Percentiles rank a stretch among this genome's conserved stretches.
phyloP scores from a whole-genome alignment of 2,329 filamentous ascomycete genomes.

The Xylariaceae sp. region DNA sequence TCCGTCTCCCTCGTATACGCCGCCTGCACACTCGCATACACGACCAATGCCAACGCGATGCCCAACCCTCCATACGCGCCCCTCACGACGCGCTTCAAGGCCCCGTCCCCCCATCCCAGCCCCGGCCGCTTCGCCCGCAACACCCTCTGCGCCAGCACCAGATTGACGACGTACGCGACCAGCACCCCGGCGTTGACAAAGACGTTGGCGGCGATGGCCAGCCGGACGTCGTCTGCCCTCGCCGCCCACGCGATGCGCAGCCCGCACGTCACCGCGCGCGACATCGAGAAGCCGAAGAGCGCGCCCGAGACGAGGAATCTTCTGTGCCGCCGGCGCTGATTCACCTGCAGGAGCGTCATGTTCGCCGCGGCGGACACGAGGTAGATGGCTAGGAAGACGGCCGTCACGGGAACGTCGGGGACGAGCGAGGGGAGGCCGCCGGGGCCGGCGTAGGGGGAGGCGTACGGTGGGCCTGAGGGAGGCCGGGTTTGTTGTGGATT shows the following conservation, averaged over 20 bases:
- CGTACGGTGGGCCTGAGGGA: constrained; percentile 35
- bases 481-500: constrained; percentile 15
- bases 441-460: constrained; percentile 41
- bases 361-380: constrained; percentile 47
- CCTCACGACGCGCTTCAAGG: constrained; percentile 17
- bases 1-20: constrained; percentile 26
- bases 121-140: constrained; percentile 36
- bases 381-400: constrained; percentile 58
- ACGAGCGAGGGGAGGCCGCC: constrained; percentile 52
- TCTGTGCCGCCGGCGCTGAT: constrained; percentile 32
- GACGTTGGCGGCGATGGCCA: constrained; percentile 34
- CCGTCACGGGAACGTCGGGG: constrained; percentile 60
- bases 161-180: constrained; percentile 34
- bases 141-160: constrained; percentile 37
- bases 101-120: constrained; percentile 32
- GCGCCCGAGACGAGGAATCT: constrained; percentile 35
- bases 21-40: constrained; percentile 28
- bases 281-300: constrained; percentile 36
- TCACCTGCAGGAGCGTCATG: constrained; percentile 48
- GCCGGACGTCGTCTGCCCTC: constrained; percentile 24
- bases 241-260: constrained; percentile 35
- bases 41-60: constrained; percentile 30
- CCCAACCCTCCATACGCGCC: constrained; percentile 28
- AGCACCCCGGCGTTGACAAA: constrained; percentile 36
- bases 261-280: constrained; percentile 31